phyloP scores from a whole-genome alignment of 2,329 filamentous ascomycete genomes.

The Colletotrichum abscissum region DNA sequence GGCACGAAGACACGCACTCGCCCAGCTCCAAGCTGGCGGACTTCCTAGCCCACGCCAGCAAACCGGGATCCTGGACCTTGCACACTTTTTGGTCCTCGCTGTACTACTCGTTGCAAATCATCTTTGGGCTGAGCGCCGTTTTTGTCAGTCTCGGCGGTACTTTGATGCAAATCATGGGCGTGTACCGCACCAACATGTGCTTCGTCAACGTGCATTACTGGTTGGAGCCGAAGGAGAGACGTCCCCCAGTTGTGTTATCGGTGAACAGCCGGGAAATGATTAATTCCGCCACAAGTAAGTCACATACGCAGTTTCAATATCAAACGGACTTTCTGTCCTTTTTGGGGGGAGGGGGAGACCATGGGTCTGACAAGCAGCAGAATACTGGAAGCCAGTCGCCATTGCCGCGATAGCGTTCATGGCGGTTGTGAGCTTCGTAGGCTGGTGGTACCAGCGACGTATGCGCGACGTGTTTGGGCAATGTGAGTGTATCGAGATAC shows the following conservation, averaged over 20 bases:
- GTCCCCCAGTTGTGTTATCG: not conserved
- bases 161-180: not conserved
- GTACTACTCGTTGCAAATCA: not conserved
- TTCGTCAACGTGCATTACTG: not conserved
- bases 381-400: not conserved
- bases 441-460: not conserved
- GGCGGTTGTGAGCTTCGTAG: not conserved
- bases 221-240: not conserved
- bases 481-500: too few species aligned
- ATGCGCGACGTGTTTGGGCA: not conserved
- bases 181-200: not conserved
- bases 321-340: too few species aligned
- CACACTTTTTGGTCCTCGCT: too few species aligned
- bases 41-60: too few species aligned
- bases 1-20: not conserved
- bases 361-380: too few species aligned
- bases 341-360: too few species aligned
- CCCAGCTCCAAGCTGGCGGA: too few species aligned
- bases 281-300: not conserved
- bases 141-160: not conserved
- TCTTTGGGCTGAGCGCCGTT: rapidly evolving
- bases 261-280: not conserved
- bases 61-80: too few species aligned
- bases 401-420: not conserved
- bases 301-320: too few species aligned